These are phyloP conservation scores for Rutstroemia sp. DNA, from an alignment of 2,329 filamentous ascomycete species.

Conservation along the genomic window DNA sequence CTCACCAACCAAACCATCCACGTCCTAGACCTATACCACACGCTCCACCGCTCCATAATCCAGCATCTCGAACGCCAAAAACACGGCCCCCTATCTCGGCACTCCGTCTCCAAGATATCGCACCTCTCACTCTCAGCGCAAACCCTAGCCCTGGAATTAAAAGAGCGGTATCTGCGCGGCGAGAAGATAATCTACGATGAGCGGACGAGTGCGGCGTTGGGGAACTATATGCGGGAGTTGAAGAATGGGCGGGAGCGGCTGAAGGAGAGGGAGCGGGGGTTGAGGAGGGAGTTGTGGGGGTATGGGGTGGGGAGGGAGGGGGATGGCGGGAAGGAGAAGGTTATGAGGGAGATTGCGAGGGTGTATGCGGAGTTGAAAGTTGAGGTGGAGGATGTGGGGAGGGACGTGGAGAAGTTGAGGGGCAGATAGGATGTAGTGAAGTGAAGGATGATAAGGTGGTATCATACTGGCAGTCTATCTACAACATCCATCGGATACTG, in stretches of 20 bases:
- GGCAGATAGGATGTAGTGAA: conserved; percentile 2
- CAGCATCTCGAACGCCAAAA: conserved; percentile 25
- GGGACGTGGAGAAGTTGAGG: conserved; percentile 27
- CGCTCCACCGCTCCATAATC: conserved; percentile 21
- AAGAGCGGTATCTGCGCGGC: conserved; percentile 17
- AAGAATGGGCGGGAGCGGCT: conserved; percentile 24
- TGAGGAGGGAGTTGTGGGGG: conserved; percentile 24
- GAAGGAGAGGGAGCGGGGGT: conserved; percentile 19
- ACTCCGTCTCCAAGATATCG: conserved; percentile 17
- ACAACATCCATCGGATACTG: no score
- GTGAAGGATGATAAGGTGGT: no score
- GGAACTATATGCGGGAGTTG: conserved; percentile 22
- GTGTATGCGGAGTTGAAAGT: conserved; percentile 26
- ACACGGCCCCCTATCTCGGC: conserved; percentile 23
- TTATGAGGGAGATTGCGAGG: conserved; percentile 29
- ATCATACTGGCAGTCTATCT: no score
- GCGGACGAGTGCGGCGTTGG: conserved; percentile 22
- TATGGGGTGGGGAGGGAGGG: conserved; percentile 27
- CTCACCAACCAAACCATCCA: conserved; percentile 14
- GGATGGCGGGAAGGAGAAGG: conserved; percentile 22
- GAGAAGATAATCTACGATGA: conserved; percentile 25
- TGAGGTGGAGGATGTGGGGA: conserved; percentile 26
- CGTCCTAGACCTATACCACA: conserved; percentile 20
- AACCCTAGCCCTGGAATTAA: conserved; percentile 12
- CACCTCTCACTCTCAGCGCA: conserved; percentile 16